Evolutionary conservation across 495 filamentous ascomycete genomes (phyloP), one percentile per base, ranked within the genome.

Genomic region (Neurospora sublineolata): DNA sequence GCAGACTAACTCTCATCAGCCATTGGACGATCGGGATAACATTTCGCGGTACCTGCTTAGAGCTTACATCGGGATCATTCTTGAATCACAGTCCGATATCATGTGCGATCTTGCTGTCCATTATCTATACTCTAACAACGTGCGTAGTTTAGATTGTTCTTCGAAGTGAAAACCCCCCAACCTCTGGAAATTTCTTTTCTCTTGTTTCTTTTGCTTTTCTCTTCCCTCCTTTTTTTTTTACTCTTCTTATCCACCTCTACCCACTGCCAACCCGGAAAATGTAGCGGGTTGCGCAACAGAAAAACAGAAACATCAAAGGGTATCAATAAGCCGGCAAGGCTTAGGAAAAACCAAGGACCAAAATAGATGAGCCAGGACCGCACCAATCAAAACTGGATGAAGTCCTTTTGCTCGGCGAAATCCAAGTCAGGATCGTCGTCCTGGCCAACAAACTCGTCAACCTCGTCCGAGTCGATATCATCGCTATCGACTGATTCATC

Each of bases 381-480:
- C 71, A 73, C 27, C 70, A 80, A 58, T 81, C 76, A 81, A 52
- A 86, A 80, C 39, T 77, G 77, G 76, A 86, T 85, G 74, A 80
- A 86, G 73, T 86, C 84, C 77, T 77, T 79, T 71, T 84, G 83
- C 70, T 82, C 78, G 27, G 76, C 75, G 71, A 85, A 79, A 41
- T 83, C 81, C 69, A 79, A 76, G 52, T 81, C 80, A 37, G 77
- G 76, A 64, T 71, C 67, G 20, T 82, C 83, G 69, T 83, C 80
- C 67, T 80, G 79, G 73, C 82, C 83, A 73, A 86, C 80, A 76
- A 92, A 89, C 79, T 96, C 93, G 67, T 91, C 91, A 69, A 94
- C 86, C 69, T 89, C 90, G 76, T 96, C 94, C 38, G 93, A 97
- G 80, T 97, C 94, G 78, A 97, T 86, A 80, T 97, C 94, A 77